These are phyloP conservation scores for Sugiyamaella paludigena DNA, from an alignment of 1,139 yeast genomes.

Conservation along the genomic window DNA sequence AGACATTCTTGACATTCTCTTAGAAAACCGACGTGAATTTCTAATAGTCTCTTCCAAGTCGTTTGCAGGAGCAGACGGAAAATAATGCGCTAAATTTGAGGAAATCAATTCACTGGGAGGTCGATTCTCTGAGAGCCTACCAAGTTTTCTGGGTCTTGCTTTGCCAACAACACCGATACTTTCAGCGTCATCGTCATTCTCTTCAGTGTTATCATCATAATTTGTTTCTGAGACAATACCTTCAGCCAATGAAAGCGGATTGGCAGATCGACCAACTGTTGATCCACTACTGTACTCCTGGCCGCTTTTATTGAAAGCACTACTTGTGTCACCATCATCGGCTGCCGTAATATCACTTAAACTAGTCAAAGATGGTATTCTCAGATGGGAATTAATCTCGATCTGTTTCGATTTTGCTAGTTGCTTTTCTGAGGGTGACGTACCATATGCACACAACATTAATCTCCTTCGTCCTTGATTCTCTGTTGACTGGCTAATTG, in stretches of 20 bases:
- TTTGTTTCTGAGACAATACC: conserved; percentile 12
- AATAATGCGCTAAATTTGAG: conserved; percentile 83
- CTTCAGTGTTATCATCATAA: conserved; percentile 15
- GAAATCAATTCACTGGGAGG: conserved; percentile 94
- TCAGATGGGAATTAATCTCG: conserved; percentile 15
- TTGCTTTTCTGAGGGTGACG: conserved; percentile 65
- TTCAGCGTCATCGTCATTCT: conserved; percentile 17
- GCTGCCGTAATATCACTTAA: conserved; percentile 18
- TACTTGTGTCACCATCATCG: conserved; percentile 13
- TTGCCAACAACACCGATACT: conserved; percentile 11
- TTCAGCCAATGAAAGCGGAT: conserved; percentile 10
- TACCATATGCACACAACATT: conserved; percentile 63
- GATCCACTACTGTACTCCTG: not conserved
- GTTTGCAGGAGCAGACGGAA: conserved; percentile 76
- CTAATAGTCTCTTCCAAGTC: conserved; percentile 78
- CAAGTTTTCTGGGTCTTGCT: conserved; percentile 29
- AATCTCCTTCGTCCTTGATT: conserved; percentile 70
- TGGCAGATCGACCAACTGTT: conserved; percentile 1
- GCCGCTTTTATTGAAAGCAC: conserved; percentile 3
- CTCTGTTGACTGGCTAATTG: conserved; percentile 75
- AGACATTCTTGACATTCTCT: conserved; percentile 50
- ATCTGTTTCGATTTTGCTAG: conserved; percentile 57
- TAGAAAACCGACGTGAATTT: conserved; percentile 77
- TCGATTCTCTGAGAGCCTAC: conserved; percentile 72
- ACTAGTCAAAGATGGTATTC: conserved; percentile 6